A percentile compares a stretch with the other conserved stretches of the same genome.
Evolutionary conservation across 768 basidiomycete genomes (phyloP).

Genomic region (Agaricus subrufescens): DNA sequence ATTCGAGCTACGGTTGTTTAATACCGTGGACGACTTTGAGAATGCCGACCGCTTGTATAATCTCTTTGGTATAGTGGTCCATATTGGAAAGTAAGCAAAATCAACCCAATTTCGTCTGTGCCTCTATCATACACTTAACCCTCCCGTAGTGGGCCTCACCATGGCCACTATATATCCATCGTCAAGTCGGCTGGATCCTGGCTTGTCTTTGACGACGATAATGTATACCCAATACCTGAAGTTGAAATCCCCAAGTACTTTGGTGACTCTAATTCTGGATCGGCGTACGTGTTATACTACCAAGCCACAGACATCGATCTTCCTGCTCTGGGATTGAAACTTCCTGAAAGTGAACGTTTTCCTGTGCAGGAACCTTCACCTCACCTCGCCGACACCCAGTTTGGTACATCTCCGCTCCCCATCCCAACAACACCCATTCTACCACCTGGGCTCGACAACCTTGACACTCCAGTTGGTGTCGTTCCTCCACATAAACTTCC

Average conservation of each 20-base stretch:
- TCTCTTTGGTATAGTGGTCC: slow-evolving; percentile 96
- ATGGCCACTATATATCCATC: slow-evolving; percentile 96
- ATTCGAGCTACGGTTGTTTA: slow-evolving; percentile 90
- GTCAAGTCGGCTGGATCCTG: slow-evolving; percentile 82
- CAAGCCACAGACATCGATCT: slow-evolving; percentile 87
- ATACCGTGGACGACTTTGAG: slow-evolving; percentile 90
- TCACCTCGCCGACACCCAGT: slow-evolving; percentile 15
- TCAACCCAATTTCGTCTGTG: slow-evolving; percentile 10
- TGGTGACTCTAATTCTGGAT: slow-evolving; percentile 83
- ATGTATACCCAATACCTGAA: slow-evolving; percentile 84
- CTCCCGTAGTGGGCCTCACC: slow-evolving; percentile 81
- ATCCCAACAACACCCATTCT: slow-evolving; percentile 23
- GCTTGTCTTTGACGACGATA: slow-evolving; percentile 96
- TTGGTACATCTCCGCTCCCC: slow-evolving; percentile 12
- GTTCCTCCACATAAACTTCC: not conserved
- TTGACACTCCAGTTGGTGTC: slow-evolving; percentile 11
- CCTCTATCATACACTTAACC: slow-evolving; percentile 9
- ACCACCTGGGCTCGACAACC: slow-evolving; percentile 20
- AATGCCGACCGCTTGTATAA: slow-evolving; percentile 92
- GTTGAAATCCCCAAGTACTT: slow-evolving; percentile 90
- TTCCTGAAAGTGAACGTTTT: slow-evolving; percentile 23
- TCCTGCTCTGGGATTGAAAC: slow-evolving; percentile 61
- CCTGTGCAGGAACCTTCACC: slow-evolving; percentile 15
- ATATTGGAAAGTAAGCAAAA: slow-evolving; percentile 87
- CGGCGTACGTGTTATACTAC: slow-evolving; percentile 96